Evolutionary conservation across 768 basidiomycete genomes (phyloP).

Genomic region (Coprinopsis sp.): DNA sequence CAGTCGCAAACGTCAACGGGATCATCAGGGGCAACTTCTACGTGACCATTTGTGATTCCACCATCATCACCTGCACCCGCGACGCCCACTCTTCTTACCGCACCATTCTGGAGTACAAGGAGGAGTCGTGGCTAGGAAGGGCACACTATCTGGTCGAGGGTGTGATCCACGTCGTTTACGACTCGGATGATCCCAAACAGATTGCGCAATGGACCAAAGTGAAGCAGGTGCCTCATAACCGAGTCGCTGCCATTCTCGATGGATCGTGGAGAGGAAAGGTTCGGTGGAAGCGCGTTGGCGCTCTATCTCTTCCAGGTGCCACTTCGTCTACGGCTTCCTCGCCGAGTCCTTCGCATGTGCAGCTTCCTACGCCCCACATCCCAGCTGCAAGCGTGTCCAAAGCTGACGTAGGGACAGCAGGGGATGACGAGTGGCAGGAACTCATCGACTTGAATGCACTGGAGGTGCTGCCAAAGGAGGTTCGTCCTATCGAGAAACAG

Average conservation of each 20-base stretch:
- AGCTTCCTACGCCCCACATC: constrained; percentile 32
- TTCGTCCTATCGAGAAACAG: constrained; percentile 80
- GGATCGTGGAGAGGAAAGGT: constrained; percentile 85
- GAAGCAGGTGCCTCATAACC: constrained; percentile 82
- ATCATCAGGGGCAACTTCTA: constrained; percentile 90
- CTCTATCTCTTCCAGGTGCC: constrained; percentile 37
- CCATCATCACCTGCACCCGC: constrained; percentile 76
- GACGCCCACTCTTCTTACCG: constrained; percentile 47
- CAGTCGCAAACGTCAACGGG: constrained; percentile 86
- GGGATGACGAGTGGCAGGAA: constrained; percentile 53
- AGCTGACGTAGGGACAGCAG: constrained; percentile 31
- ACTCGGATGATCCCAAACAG: constrained; percentile 50
- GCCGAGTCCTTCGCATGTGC: constrained; percentile 41
- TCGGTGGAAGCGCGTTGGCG: constrained; percentile 65
- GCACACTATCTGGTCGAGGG: constrained; percentile 86
- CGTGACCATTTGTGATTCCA: constrained; percentile 76
- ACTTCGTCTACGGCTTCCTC: constrained; percentile 43
- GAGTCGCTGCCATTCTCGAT: constrained; percentile 77
- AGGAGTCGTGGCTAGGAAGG: constrained; percentile 94
- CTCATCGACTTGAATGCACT: constrained; percentile 76
- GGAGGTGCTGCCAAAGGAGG: constrained; percentile 71
- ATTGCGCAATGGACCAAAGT: constrained; percentile 73
- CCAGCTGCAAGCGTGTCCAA: constrained; percentile 40
- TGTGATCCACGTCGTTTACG: constrained; percentile 78
- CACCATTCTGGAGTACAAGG: constrained; percentile 90